Evolutionary conservation across 176 grass and related monocot genomes (phyloP), one percentile per base, ranked within the genome.

Genomic region (Musa troglodytarum): DNA sequence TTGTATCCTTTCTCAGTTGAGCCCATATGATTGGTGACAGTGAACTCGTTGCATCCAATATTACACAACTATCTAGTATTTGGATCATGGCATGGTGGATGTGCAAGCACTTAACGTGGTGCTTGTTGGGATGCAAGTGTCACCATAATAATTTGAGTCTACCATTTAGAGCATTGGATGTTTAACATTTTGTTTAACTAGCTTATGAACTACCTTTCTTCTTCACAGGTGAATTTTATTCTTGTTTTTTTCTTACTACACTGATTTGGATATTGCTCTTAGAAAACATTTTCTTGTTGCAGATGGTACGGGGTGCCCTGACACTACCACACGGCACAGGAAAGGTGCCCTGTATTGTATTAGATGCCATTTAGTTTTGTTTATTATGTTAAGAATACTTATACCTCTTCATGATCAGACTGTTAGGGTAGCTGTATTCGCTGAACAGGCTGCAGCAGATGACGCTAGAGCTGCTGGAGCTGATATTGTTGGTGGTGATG

Each of bases 361-460:
- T 11, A 11, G 57, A 20, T 12, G 57, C 76, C 53, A 65, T 66
- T 78, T 29, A 24, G 9, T 68, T 16, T 7, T 50, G 72, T 76
- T 55, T 58, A 11, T 53, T 16, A 54, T 79, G 53, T 21, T 75
- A 24, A 26, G 76, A 73, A 22, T 85, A 54, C 61, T 81, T 75
- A 87, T 67, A 1, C 12, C 52, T 34, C 65, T 28, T 74, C 80
- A 21, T 74, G 63, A 77, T 65, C 7, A 98, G 90, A 91, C 82
- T 84, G 95, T 99, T 80, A 93, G 95, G 72, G 86, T 99, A 75
- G 95, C 95, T 1, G 95, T 99, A 86, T 99, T 99, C 89, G 90
- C 88, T 76, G 95, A 98, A 89, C 88, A 84, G 71, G 77, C 90
- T 78, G 78, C 86, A 71, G 95, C 90, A 79, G 90, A 94, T 10